Percentiles rank a stretch among this genome's conserved stretches.
These are phyloP conservation scores for Sporothrix inflata DNA, from an alignment of 2,329 filamentous ascomycete species.

Conservation along the genomic window DNA sequence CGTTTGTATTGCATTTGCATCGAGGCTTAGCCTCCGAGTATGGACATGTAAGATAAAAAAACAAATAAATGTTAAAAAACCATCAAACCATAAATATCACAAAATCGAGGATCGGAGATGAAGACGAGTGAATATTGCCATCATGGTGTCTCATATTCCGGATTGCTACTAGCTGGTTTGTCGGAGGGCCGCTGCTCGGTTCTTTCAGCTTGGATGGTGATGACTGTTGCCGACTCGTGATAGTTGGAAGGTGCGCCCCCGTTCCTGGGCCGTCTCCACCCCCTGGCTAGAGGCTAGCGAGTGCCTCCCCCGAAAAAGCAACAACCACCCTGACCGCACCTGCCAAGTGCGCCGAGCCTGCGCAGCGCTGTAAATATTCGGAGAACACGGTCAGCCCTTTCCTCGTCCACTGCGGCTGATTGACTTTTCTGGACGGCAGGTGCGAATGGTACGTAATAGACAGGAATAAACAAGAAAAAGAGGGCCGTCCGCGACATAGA, in stretches of 20 bases:
- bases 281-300: background rate
- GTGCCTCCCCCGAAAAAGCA: background rate
- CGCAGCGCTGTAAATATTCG: background rate
- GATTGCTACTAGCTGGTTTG: background rate
- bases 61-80: background rate
- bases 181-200: background rate
- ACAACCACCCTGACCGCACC: background rate
- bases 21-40: background rate
- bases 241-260: background rate
- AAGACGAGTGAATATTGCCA: background rate
- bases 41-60: background rate
- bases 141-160: background rate
- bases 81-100: background rate
- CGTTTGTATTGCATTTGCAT: constrained; percentile 16
- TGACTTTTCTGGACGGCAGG: background rate
- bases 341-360: constrained; percentile 7
- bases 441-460: background rate
- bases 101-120: background rate
- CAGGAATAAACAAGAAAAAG: constrained; percentile 18
- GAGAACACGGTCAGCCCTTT: constrained; percentile 9
- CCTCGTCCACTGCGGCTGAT: background rate
- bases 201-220: background rate
- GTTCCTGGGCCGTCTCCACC: constrained; percentile 1
- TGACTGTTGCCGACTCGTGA: background rate
- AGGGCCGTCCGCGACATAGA: background rate